Evolutionary conservation across 2,329 filamentous ascomycete species (phyloP), one percentile per base, ranked within the genome.

Genomic region (Metarhizium robertsii): DNA sequence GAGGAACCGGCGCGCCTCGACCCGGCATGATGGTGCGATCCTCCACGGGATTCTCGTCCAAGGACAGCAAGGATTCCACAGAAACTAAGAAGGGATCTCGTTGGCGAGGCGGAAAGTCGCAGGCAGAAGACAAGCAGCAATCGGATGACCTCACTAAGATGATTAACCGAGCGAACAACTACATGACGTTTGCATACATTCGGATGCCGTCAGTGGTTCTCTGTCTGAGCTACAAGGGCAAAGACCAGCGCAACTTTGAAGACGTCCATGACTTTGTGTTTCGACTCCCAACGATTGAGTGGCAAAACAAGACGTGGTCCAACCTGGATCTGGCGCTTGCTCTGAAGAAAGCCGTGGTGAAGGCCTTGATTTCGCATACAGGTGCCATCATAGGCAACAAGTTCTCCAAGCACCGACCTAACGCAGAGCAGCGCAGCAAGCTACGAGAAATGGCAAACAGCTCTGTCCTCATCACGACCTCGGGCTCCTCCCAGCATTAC

Each of bases 251-350:
- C 67, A 99, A 97, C 65, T 81, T 99, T 56, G 91, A 96, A 73
- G 95, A 99, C 70, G 87, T 99, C 16, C 92, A 99, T 71, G 87
- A 97, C 67, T 95, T 99, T 62, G 94, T 99, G 51, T 99, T 99
- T 80, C 86, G 90, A 38, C 83, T 99, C 73, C 94, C 94, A 3
- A 87, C 88, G 2, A 85, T 99, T 50, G 94, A 99, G 69, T 97
- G 96, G 74, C 85, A 90, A 60, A 99, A 99, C 78, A 99, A 99
- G 77, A 97, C 92, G 8, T 99, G 94, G 94, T 96, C 91, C 6
- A 99, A 97, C 68, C 80, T 99, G 6, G 94, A 99, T 66, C 82
- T 99, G 10, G 92, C 92, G 0, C 78, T 97, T 50, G 88, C 91
- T 14, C 79, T 99, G 54, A 97, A 99, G 75, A 95, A 92, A 67